Percentiles rank a stretch among this genome's conserved stretches.
phyloP scores from a whole-genome alignment of 2,329 filamentous ascomycete genomes.

The Sporothrix pallida region DNA sequence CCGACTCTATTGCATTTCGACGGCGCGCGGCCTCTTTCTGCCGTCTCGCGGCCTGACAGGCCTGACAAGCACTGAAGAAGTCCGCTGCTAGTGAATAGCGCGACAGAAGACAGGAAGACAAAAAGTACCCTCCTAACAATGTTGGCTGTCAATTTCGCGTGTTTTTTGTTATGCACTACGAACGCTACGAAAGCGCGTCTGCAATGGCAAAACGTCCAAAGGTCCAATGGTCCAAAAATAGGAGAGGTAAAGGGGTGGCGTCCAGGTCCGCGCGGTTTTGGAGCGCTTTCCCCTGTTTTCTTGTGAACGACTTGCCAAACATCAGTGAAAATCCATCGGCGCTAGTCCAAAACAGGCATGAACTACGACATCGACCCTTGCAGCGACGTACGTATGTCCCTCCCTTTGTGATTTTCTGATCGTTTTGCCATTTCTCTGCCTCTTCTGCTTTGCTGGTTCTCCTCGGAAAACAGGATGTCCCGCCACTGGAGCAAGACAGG shows the following conservation, averaged over 20 bases:
- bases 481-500: conserved; percentile 10
- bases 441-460: neutral
- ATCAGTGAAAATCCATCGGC: neutral
- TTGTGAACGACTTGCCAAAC: neutral
- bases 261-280: neutral
- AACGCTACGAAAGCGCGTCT: too few relatives aligned
- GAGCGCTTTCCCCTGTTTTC: conserved; percentile 1
- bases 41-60: neutral
- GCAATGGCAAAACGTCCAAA: too few relatives aligned
- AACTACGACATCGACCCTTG: conserved; percentile 9
- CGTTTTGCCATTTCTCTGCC: neutral
- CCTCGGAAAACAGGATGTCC: conserved; percentile 7
- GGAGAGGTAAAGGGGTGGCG: too few relatives aligned
- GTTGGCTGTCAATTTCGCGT: neutral
- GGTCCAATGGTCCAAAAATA: too few relatives aligned
- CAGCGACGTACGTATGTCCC: conserved; percentile 21
- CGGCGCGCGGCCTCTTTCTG: neutral
- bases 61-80: conserved; percentile 5
- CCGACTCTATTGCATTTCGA: neutral
- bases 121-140: conserved; percentile 9
- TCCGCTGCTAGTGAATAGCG: conserved; percentile 14
- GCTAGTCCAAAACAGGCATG: conserved; percentile 18
- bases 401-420: neutral
- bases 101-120: neutral
- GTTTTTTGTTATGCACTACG: conserved; percentile 17